Evolutionary conservation across 1,284 basidiomycete genomes (phyloP), one percentile per base, ranked within the genome.

Genomic region (Cystobasidiaceae sp.): DNA sequence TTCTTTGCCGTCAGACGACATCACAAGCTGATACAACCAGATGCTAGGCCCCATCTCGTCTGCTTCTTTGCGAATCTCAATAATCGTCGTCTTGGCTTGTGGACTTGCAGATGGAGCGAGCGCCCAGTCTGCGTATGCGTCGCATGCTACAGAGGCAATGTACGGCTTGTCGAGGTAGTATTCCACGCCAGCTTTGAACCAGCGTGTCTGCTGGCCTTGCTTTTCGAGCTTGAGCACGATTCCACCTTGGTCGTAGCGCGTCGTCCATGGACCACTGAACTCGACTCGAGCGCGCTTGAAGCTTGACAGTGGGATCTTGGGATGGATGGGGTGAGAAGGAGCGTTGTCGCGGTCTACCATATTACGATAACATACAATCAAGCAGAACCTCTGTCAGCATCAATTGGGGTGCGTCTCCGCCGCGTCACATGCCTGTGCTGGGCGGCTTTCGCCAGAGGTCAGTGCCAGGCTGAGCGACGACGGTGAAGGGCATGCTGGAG

Each of bases 231-330:
- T 23, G 15, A 60, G 30, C n/a, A 60, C 23, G 19, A 60, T 21
- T 17, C 57, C 57, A 13, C 44, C 57, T 60, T 60, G 57, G 32
- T 60, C 57, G 46, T 60, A 60, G 19, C 57, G 57, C 15, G 45
- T 50, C 17, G 43, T 60, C 48, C 45, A 60, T 7, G 23, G n/a
- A 23, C 48, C 43, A 11, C 27, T 23, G 19, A 60, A 49, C n/a
- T 45, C 50, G 13, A 28, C 45, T 5, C 23, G 48, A 6, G 33
- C 44, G 46, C 41, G 19, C 46, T 60, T 45, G 28, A 60, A 60
- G 9, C 21, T 15, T 15, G 17, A 28, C n/a, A 60, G 57, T 15
- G 57, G 57, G 28, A 54, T 32, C 15, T 17, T 33, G 17, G 19
- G 4, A 4, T 21, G 28, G 27, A 33, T 13, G n/a, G 48, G 28